Conservation (phyloP, 2,329 filamentous ascomycete genomes). For the Apiospora rasikravindrae region DNA sequence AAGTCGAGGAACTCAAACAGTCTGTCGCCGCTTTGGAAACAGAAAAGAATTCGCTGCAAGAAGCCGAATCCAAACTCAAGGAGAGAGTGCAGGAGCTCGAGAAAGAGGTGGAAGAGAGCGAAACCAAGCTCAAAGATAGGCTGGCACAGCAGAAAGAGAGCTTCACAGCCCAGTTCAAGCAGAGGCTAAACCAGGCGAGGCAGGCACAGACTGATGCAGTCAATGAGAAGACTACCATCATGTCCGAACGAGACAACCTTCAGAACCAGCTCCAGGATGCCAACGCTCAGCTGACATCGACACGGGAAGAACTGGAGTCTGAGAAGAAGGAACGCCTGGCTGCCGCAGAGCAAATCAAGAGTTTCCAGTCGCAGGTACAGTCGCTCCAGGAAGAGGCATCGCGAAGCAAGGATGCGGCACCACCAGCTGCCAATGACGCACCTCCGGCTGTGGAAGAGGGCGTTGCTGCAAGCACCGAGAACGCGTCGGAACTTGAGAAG, state of each 20-base stretch:
- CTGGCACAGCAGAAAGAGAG: slow-evolving; percentile 42
- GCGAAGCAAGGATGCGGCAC: slow-evolving; percentile 44
- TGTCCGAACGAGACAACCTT: slow-evolving; percentile 57
- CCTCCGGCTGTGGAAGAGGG: neutral
- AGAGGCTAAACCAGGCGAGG: slow-evolving; percentile 45
- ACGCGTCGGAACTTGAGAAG: slow-evolving; percentile 50
- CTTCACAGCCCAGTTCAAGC: slow-evolving; percentile 68
- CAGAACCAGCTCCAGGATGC: slow-evolving; percentile 55
- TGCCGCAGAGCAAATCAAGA: slow-evolving; percentile 49
- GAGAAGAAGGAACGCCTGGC: slow-evolving; percentile 45
- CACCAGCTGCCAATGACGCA: neutral
- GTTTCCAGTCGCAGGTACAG: slow-evolving; percentile 45
- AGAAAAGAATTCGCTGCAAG: slow-evolving; percentile 65
- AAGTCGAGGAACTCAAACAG: slow-evolving; percentile 87
- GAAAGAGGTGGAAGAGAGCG: slow-evolving; percentile 58
- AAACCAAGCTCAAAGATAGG: slow-evolving; percentile 36
- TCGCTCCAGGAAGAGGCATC: slow-evolving; percentile 33
- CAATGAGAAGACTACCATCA: slow-evolving; percentile 55
- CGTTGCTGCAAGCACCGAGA: slow-evolving; percentile 51
- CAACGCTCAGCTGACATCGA: slow-evolving; percentile 44
- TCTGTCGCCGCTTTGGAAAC: slow-evolving; percentile 69
- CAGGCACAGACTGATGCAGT: neutral
- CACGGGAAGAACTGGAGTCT: slow-evolving; percentile 60
- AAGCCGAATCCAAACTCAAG: slow-evolving; percentile 56
- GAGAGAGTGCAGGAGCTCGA: slow-evolving; percentile 59